Base-by-base conservation (phyloP, 352 stramenopile genomes). In the Albugo laibachii region DNA sequence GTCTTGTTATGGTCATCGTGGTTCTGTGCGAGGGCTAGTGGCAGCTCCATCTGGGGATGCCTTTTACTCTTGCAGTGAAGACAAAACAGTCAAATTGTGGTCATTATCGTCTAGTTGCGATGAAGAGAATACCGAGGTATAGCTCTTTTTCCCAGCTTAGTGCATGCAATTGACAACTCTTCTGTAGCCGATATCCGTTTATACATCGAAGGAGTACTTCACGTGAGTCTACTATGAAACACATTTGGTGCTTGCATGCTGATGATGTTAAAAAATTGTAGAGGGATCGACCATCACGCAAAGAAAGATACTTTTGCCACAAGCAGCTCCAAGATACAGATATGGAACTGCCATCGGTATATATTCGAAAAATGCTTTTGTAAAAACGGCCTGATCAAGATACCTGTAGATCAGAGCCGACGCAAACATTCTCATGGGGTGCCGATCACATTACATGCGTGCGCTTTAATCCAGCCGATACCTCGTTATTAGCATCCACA, bases 251-350 rank as follows among this genome's bases (percentile, higher is more conserved):
- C 13, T 50, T 37, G 47, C 24, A 38, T 8, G 31, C 38, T 56
- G 45, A 50, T 31, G 47, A 11, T 37, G 4, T 45, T 27, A 57
- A 36, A 47, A 38, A 71, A 59, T 24, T 89, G 94, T 51, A 96
- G 94, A 56, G 93, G 82, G 13, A 95, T 99, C 43, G 94, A 99
- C 63, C 93, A 98, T 69, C 92, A 98, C 57, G 98, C 92, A 92
- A 81, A 60, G 49, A 77, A 97, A 49, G 66, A 78, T 38, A 66
- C 91, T 49, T 97, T 97, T 52, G 83, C 80, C 13, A 93, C 83
- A n/a, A 93, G 82, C 57, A 80, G 75, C 45, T 88, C 78, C 27
- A 69, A 94, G 48, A 92, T 99, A 21, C 80, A 97, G 55, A 69
- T 99, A 13, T 99, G 96, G 96, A 83, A 96, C 58, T 79, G 86